Percentiles rank a stretch among this genome's conserved stretches.
Conservation (phyloP, 176 grass and related monocot genomes). For the Guadua angustifolia region DNA sequence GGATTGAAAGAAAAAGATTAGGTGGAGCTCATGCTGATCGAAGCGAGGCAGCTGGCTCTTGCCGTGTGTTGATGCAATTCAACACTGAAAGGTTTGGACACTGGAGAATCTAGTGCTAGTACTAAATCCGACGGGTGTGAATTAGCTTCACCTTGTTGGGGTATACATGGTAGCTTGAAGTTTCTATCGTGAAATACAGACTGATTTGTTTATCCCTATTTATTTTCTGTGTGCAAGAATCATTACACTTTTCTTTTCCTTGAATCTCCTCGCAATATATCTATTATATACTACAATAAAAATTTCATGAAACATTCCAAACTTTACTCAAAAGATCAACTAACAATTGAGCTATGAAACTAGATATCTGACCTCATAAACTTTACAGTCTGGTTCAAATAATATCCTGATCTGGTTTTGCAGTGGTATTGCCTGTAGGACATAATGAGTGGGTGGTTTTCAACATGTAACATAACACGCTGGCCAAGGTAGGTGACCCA, state of each 20-base stretch:
- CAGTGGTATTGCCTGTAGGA: too few relatives aligned
- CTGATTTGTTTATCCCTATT: neutral
- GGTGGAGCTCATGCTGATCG: neutral
- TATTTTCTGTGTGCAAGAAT: neutral
- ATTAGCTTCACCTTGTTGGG: neutral
- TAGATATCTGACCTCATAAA: too few relatives aligned
- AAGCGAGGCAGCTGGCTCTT: conserved; percentile 1
- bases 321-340: too few relatives aligned
- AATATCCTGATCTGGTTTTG: too few relatives aligned
- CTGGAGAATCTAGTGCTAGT: neutral
- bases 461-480: too few relatives aligned
- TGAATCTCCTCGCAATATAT: too few relatives aligned
- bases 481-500: too few relatives aligned
- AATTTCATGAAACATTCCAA: too few relatives aligned
- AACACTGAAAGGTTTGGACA: neutral
- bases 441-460: too few relatives aligned
- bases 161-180: neutral
- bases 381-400: too few relatives aligned
- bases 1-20: neutral
- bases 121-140: neutral
- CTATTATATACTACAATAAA: too few relatives aligned
- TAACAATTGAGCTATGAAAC: too few relatives aligned
- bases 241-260: neutral
- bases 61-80: neutral
- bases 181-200: conserved; percentile 1